Evolutionary conservation across 108 stramenopile genomes (phyloP).

Genomic region (Nitzschia sp.): DNA sequence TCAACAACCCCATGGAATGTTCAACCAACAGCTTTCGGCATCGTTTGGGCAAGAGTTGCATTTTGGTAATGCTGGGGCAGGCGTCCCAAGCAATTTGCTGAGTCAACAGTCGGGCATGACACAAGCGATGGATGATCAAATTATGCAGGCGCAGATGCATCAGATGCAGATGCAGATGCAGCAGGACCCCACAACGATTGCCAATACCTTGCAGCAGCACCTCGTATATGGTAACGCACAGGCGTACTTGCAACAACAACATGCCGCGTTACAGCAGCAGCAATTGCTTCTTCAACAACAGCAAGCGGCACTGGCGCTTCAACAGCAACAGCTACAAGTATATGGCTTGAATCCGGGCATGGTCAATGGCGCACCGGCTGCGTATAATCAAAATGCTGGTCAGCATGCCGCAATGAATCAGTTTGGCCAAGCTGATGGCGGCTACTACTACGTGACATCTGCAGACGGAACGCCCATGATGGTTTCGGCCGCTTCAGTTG

Average conservation of each 20-base stretch:
- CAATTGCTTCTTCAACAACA: slow-evolving; percentile 37
- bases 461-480: slow-evolving; percentile 23
- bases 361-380: slow-evolving; percentile 8
- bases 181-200: slow-evolving; percentile 4
- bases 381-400: not conserved
- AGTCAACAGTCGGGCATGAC: not conserved
- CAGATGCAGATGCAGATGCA: not conserved
- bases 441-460: slow-evolving; percentile 21
- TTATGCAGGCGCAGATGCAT: not conserved
- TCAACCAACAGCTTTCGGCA: not conserved
- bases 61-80: not conserved
- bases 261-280: slow-evolving; percentile 27
- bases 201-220: slow-evolving; percentile 8
- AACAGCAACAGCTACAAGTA: slow-evolving; percentile 28
- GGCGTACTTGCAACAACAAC: slow-evolving; percentile 22
- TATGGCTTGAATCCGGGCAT: slow-evolving; percentile 16
- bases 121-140: not conserved
- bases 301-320: slow-evolving; percentile 22
- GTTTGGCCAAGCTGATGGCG: slow-evolving; percentile 3
- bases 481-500: not conserved
- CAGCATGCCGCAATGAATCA: not conserved
- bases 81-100: not conserved
- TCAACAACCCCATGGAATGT: not conserved
- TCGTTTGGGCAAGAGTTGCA: not conserved
- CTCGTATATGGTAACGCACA: slow-evolving; percentile 6